Conservation (phyloP, 2,329 filamentous ascomycete genomes). For the Hypoxylon sp. region DNA sequence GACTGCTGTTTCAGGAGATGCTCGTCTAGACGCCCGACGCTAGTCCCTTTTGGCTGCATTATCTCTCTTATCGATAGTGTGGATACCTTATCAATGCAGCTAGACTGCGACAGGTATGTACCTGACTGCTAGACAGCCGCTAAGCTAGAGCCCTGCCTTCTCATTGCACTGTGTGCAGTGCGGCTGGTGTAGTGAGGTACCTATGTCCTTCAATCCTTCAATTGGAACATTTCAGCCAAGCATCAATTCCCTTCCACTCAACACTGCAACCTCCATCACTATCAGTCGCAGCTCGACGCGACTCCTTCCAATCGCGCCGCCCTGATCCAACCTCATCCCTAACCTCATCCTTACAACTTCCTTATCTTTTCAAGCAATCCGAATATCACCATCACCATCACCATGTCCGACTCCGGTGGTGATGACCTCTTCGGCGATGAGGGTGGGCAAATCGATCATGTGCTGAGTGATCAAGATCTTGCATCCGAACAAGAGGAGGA, state of each 20-base stretch:
- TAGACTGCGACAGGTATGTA: neutral
- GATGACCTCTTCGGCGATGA: conserved; percentile 75
- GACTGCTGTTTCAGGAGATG: conserved; percentile 46
- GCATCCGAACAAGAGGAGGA: conserved; percentile 66
- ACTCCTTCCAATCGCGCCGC: conserved; percentile 10
- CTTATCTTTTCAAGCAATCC: neutral
- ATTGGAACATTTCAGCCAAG: conserved; percentile 13
- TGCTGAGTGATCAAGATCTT: conserved; percentile 73
- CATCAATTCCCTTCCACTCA: conserved; percentile 4
- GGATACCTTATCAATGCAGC: neutral
- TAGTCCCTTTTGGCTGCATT: conserved; percentile 27
- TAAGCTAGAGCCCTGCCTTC: too few species aligned
- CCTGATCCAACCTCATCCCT: neutral
- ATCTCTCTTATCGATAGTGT: conserved; percentile 32
- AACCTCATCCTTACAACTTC: neutral
- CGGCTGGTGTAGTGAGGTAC: neutral
- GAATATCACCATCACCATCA: conserved; percentile 34
- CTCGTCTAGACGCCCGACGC: conserved; percentile 37
- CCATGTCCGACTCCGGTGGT: conserved; percentile 72
- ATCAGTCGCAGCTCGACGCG: conserved; percentile 16
- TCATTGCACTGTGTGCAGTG: neutral
- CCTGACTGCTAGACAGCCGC: neutral
- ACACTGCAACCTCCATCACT: conserved; percentile 2
- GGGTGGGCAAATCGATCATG: conserved; percentile 71
- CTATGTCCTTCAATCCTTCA: conserved; percentile 10